phyloP scores from a whole-genome alignment of 306 rosid species.

The Heteromeles arbutifolia region DNA sequence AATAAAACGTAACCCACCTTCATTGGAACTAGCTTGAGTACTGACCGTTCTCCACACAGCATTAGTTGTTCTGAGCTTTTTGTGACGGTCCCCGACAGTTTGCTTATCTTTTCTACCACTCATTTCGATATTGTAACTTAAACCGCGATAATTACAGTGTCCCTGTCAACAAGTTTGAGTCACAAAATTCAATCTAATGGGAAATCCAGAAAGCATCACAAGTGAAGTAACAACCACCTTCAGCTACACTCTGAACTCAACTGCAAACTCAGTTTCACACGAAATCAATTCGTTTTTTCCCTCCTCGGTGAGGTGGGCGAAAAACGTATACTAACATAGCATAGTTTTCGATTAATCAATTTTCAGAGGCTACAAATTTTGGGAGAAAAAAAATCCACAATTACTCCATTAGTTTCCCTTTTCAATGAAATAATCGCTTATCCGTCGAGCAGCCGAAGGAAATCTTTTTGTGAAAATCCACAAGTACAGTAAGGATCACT shows the following conservation, averaged over 20 bases:
- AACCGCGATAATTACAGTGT: conserved; percentile 22
- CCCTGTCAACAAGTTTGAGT: conserved; percentile 23
- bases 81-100: conserved; percentile 21
- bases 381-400: background rate
- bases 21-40: conserved; percentile 38
- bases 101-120: conserved; percentile 35
- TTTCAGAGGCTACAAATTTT: background rate
- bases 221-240: background rate
- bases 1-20: conserved; percentile 38
- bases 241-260: background rate
- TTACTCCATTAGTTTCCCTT: background rate
- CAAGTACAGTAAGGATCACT: background rate
- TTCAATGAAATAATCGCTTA: background rate
- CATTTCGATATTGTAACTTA: conserved; percentile 45
- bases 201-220: background rate
- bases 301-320: background rate
- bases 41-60: conserved; percentile 59
- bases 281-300: background rate
- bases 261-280: background rate
- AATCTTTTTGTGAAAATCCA: background rate
- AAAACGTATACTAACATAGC: background rate
- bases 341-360: background rate
- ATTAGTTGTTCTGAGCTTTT: conserved; percentile 27
- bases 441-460: background rate
- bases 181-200: background rate